Conservation (phyloP, 1,284 basidiomycete species). For the Apiotrichum sp. region DNA sequence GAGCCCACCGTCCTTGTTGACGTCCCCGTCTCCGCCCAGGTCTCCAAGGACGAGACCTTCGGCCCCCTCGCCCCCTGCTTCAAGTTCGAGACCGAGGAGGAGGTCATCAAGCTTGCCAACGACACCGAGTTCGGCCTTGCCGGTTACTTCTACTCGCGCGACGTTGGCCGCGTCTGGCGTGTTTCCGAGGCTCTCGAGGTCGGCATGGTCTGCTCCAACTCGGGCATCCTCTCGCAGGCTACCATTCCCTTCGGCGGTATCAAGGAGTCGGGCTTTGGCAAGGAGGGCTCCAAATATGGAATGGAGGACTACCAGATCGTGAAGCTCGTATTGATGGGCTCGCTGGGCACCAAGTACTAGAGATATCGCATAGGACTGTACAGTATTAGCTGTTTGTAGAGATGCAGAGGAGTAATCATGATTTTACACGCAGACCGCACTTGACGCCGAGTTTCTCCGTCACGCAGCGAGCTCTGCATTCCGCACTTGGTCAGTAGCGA, state of each 20-base stretch:
- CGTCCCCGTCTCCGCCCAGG: constrained; percentile 59
- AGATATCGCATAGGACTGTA: background rate
- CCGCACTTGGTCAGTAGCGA: too few species aligned
- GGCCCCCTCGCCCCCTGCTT: constrained; percentile 57
- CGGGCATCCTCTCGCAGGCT: constrained; percentile 69
- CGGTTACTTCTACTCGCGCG: constrained; percentile 83
- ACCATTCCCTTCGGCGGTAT: constrained; percentile 81
- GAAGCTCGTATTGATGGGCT: constrained; percentile 14
- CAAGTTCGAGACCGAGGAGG: constrained; percentile 85
- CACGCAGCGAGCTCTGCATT: too few species aligned
- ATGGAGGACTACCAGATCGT: constrained; percentile 42
- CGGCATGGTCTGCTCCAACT: constrained; percentile 76
- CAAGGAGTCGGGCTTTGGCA: constrained; percentile 54
- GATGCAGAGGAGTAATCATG: too few species aligned
- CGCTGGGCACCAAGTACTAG: constrained; percentile 20
- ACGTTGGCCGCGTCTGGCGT: constrained; percentile 79
- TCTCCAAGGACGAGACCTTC: constrained; percentile 76
- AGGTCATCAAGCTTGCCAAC: constrained; percentile 79
- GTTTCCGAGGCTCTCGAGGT: constrained; percentile 88
- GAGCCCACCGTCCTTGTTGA: constrained; percentile 78
- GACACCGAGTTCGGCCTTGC: constrained; percentile 75
- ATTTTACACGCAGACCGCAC: too few species aligned
- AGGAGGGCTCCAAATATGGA: constrained; percentile 46
- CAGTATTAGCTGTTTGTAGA: background rate
- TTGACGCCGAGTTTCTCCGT: too few species aligned